These are phyloP conservation scores for Phytophthora sp. DNA, from an alignment of 352 stramenopile genomes.

Conservation along the genomic window DNA sequence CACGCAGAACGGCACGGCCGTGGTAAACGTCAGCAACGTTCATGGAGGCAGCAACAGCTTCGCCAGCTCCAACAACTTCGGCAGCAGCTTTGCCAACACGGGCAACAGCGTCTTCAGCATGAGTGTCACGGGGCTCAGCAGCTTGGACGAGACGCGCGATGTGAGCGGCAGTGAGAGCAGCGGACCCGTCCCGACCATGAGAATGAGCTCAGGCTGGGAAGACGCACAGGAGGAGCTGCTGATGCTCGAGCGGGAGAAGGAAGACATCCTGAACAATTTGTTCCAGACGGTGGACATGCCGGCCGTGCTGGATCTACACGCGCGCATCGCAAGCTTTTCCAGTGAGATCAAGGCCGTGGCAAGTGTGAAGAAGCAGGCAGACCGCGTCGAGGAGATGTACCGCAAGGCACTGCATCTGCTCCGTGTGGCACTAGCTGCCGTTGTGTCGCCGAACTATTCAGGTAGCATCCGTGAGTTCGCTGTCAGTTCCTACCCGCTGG, in stretches of 20 bases:
- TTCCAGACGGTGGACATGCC: conserved; percentile 65
- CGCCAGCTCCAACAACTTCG: conserved; percentile 8
- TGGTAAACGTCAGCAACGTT: conserved; percentile 45
- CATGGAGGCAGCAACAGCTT: conserved; percentile 17
- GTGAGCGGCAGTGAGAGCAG: conserved; percentile 43
- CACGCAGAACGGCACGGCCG: conserved; percentile 34
- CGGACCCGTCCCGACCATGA: conserved; percentile 24
- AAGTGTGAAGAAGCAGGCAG: conserved; percentile 78
- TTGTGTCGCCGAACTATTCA: conserved; percentile 76
- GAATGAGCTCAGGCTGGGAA: conserved; percentile 41
- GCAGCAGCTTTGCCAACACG: conserved; percentile 27
- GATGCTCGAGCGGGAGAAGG: conserved; percentile 70
- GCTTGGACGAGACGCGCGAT: conserved; percentile 34
- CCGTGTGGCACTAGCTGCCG: conserved; percentile 68
- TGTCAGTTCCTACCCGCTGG: conserved; percentile 70
- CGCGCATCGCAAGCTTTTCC: conserved; percentile 72
- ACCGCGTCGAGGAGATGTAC: conserved; percentile 73
- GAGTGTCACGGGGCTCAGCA: conserved; percentile 23
- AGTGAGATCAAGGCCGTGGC: conserved; percentile 83
- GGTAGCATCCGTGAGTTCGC: conserved; percentile 81
- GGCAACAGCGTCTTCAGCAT: conserved; percentile 27
- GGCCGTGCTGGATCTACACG: conserved; percentile 72
- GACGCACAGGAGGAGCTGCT: conserved; percentile 67
- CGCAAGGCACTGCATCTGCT: conserved; percentile 78
- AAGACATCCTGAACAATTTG: conserved; percentile 73